Evolutionary conservation across 352 stramenopile genomes (phyloP), one percentile per base, ranked within the genome.

Genomic region (Aphanomyces invadans): DNA sequence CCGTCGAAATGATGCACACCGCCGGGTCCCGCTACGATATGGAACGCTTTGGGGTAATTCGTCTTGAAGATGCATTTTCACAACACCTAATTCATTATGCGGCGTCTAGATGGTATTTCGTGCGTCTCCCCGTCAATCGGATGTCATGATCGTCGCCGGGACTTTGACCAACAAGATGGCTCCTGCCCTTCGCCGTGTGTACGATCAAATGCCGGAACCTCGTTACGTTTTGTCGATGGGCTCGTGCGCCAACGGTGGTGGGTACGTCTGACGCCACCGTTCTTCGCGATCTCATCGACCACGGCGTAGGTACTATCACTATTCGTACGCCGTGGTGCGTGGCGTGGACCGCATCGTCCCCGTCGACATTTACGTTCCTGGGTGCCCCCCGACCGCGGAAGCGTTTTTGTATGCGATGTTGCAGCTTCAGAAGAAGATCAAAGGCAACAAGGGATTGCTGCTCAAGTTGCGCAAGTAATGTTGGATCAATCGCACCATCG

Each of bases 111-210:
- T 99, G 91, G 92, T 99, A 15, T 99, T 98, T 73, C 95, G 97
- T 71, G 97, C 97, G 0, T 92, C 82, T 46, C 90, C 90, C 9
- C 87, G 94, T 70, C 92, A 98, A 74, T 97, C 93, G 4, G 97
- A 99, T 80, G 95, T 99, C 5, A 99, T 99, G 97, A 98, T 99
- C 81, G 96, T 99, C 19, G 95, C 97, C 17, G 97, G 97, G 4
- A 99, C 97, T 23, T 76, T 99, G 25, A 99, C 96, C 65, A 99
- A 99, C 86, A 99, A 99, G 77, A 99, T 99, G 97, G 97, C 97
- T 21, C 97, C 97, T 0, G 97, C 97, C 9, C 83, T 99, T 9
- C 87, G 97, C 48, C 84, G 86, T 51, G 86, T 98, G 38, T 98
- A 98, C 83, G 97, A 99, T 81, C 96, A 99, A 79, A 99, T 99